Base-by-base conservation (phyloP, 2,329 filamentous ascomycete species). In the Erysiphe pulchra region DNA sequence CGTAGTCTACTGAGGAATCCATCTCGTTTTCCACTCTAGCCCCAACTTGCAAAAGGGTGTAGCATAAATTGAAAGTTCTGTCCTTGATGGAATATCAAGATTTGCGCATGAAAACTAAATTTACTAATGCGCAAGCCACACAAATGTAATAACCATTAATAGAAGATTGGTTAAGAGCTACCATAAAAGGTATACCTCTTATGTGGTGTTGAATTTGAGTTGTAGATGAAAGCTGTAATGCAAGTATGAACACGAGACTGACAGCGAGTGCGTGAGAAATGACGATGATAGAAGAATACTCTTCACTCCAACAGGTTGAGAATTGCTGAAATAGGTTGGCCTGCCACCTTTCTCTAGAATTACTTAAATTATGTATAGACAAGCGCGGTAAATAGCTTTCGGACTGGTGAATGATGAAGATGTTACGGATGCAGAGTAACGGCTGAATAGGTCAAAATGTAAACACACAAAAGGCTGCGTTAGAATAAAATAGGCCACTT, bases 1-100 rank as follows among this genome's bases (percentile, higher is more conserved):
- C 63, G 53, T 68, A 69, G 49, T 63, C 62, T 37, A 63, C 63
- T 42, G 68, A 68, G 48, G 68, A 70, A 49, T 73, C 69, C 70
- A 73, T 71, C n/a, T 42, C 20, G 18, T 14, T 44, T 12, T 34
- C 31, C 34, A 30, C 30, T 34, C 24, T 16, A 36, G 13, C 14
- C 12, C 1, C n/a, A n/a, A 34, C 13, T 34, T 14, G 33, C 12
- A n/a, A 34, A n/a, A 34, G 12, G 33, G 13, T 34, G n/a, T n/a
- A 34, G n/a, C 33, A 34, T 34, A 2, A 34, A n/a, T 34, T 14
- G 12, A 4, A 34, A 4, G 12, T n/a, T 1, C 4, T 34, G 33
- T 34, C n/a, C n/a, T 34, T 9, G 12, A 34, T 4, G 12, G 33
- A 14, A 14, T n/a, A 34, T 34, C 13, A 34, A 34, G n/a, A 14